Evolutionary conservation across 176 grass and related monocot genomes (phyloP).

Genomic region (Neostapfia colusana): DNA sequence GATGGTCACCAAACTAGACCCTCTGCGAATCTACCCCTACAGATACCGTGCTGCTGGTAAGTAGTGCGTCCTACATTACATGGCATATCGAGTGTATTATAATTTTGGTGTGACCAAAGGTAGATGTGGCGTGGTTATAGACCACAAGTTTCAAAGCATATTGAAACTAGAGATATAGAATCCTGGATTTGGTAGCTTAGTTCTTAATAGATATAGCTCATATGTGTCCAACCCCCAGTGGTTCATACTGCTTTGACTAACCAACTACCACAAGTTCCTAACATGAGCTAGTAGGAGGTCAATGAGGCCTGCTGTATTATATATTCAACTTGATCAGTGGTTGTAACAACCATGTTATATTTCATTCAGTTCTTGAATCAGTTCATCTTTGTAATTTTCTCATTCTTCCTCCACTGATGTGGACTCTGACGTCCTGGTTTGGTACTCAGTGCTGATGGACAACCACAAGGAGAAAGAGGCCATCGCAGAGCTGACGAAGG

Average conservation of each 20-base stretch:
- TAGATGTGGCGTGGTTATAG: constrained; percentile 19
- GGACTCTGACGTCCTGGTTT: constrained; percentile 2
- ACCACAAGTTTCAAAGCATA: constrained; percentile 27
- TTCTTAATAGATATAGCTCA: constrained; percentile 46
- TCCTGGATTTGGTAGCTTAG: constrained; percentile 15
- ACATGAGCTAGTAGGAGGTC: constrained; percentile 39
- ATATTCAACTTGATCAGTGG: constrained; percentile 40
- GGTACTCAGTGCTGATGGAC: constrained; percentile 89
- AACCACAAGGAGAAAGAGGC: constrained; percentile 98
- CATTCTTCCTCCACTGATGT: constrained; percentile 6
- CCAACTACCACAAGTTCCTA: constrained; percentile 38
- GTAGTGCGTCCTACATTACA: constrained; percentile 26
- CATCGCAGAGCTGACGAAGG: constrained; percentile 77
- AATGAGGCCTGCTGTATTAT: constrained; percentile 40
- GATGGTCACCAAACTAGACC: constrained; percentile 94
- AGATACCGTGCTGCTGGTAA: constrained; percentile 98
- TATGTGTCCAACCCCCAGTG: constrained; percentile 42
- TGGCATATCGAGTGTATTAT: constrained; percentile 25
- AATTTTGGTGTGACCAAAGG: constrained; percentile 5
- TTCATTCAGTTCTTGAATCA: constrained; percentile 26
- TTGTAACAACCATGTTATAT: constrained; percentile 42
- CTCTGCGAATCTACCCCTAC: constrained; percentile 90
- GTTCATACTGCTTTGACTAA: constrained; percentile 46
- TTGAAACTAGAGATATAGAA: constrained; percentile 46
- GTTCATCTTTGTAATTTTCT: constrained; percentile 36